Percentiles rank a stretch among this genome's conserved stretches.
phyloP scores from a whole-genome alignment of 208 protist species.

The Leishmania turanica region DNA sequence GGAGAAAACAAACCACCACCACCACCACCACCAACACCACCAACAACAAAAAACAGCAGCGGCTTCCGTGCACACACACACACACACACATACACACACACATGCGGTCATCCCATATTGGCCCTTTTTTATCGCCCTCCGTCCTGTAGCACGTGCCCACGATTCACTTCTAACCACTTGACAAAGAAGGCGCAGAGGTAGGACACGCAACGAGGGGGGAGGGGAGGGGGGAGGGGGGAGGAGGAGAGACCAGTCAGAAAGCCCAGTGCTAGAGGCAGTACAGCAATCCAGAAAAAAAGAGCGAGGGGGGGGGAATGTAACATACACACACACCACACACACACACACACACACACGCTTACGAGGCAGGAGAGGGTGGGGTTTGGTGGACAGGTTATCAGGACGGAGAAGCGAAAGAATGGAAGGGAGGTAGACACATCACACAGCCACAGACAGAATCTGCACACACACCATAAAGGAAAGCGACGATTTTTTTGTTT shows the following conservation, averaged over 20 bases:
- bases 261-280: background rate
- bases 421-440: background rate
- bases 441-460: background rate
- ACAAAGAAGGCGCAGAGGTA: background rate
- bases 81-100: background rate
- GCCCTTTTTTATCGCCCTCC: background rate
- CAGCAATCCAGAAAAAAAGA: slow-evolving; percentile 7
- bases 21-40: background rate
- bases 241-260: background rate
- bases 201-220: background rate
- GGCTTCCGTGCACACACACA: background rate
- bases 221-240: too few relatives aligned
- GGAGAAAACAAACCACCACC: background rate
- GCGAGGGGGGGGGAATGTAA: background rate
- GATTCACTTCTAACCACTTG: background rate
- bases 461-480: too few relatives aligned
- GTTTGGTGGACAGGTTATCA: background rate
- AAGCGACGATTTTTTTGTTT: too few relatives aligned
- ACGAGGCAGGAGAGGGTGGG: background rate
- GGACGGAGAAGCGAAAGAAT: background rate
- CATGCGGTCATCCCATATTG: background rate
- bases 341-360: background rate
- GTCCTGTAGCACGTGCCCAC: background rate
- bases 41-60: background rate
- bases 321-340: background rate